phyloP scores from a whole-genome alignment of 2,329 filamentous ascomycete genomes.

The Bimuria novae-zelandiae region DNA sequence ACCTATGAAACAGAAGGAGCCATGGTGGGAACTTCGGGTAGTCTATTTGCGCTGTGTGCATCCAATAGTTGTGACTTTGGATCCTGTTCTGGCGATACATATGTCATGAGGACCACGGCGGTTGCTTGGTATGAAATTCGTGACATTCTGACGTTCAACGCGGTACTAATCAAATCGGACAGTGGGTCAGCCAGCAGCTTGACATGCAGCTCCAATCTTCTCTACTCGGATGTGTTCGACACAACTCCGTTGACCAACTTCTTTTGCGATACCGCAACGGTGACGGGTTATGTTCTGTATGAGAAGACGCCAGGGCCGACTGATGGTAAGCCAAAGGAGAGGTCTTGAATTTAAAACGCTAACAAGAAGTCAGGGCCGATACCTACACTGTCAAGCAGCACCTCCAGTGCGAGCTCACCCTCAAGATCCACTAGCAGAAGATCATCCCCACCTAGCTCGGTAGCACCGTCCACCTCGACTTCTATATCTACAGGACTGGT shows the following conservation, averaged over 20 bases:
- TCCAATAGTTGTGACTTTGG: neutral
- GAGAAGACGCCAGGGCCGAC: neutral
- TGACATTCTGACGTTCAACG: neutral
- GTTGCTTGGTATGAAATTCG: neutral
- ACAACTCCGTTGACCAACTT: conserved; percentile 1
- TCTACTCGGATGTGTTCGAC: conserved; percentile 1
- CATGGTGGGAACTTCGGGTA: neutral
- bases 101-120: neutral
- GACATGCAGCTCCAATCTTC: conserved; percentile 1
- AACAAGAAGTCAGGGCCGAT: neutral
- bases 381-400: neutral
- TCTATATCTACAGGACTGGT: no score
- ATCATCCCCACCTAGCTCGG: neutral
- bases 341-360: neutral
- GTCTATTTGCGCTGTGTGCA: conserved; percentile 1
- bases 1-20: neutral
- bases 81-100: neutral
- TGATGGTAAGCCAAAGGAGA: neutral
- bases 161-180: neutral
- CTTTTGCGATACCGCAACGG: neutral
- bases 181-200: neutral
- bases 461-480: neutral
- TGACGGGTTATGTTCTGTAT: neutral
- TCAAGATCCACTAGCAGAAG: neutral
- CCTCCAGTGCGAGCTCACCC: neutral